Base-by-base conservation (phyloP, 192 early-diverging fungal genomes). In the Dissophora ornata region DNA sequence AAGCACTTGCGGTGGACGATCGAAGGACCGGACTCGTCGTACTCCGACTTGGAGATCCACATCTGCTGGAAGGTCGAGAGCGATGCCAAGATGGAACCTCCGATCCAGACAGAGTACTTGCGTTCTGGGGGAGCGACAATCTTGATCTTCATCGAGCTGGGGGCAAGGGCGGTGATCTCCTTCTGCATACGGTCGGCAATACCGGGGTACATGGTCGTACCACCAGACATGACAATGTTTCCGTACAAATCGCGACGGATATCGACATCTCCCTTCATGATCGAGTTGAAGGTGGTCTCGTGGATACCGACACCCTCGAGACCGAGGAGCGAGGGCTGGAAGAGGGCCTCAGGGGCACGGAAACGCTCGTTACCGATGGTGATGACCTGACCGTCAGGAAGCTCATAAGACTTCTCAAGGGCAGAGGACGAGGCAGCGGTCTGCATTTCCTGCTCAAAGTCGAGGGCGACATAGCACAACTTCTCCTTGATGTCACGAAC, bases 401-500 rank as follows among this genome's bases (percentile, higher is more conserved):
- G 88, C 82, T 97, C 96, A 88, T 96, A 98, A 50, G 92, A 93
- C 92, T 98, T 97, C 83, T 97, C 96, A 41, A 98, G 87, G 62
- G 95, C 88, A 52, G 95, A 95, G 28, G 95, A 96, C 58, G 90
- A 90, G 73, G 88, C 89, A 51, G 95, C 94, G 62, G 96, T 98
- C 81, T 95, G 89, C 90, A n/a, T n/a, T n/a, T n/a, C n/a, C n/a
- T n/a, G n/a, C n/a, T n/a, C n/a, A n/a, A n/a, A n/a, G n/a, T n/a
- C 96, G 42, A 97, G 87, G 58, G 96, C 96, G 75, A 97, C 96
- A 81, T 98, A 98, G 88, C 95, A 94, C 70, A 97, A 91, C 91
- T 97, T 98, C 85, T 98, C 97, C 91, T 99, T 99, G 87, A 99
- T 97, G 79, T 98, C 95, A 84, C 96, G 95, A 71, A 97, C 96